Evolutionary conservation across 768 basidiomycete genomes (phyloP), one percentile per base, ranked within the genome.

Genomic region (Boletus sp.): DNA sequence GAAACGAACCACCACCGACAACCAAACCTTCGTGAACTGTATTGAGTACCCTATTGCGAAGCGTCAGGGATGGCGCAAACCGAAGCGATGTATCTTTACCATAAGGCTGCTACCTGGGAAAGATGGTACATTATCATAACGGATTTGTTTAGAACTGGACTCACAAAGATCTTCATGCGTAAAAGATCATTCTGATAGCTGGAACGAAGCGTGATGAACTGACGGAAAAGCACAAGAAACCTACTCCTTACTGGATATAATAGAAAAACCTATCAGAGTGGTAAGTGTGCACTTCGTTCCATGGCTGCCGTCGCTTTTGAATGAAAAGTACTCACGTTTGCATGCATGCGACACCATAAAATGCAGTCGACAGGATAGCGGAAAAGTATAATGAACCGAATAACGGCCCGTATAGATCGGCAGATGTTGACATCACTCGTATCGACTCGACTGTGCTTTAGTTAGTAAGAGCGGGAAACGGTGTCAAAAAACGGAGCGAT

Each of bases 21-120:
- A 2, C 32, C 7, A 62, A 37, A 9, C 17, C 53, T 25, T 64
- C 61, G 3, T 62, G 57, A 13, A 56, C n/a, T 5, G 57, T 60
- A 29, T 60, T 19, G 1, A 61, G 25, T 17, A 21, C 27, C 47
- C 62, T 64, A 19, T 27, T 23, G 1, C 17, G 4, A 50, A 33
- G 19, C 0, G 29, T 62, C 15, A 30, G 30, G 14, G 7, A 32
- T 1, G 14, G 7, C 7, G 10, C 7, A 1, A 34, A 32, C 2
- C 0, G 5, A 25, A 6, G 23, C 1, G 10, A 21, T 4, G 9
- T 7, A 4, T 11, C 2, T n/a, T 47, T 35, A 63, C 61, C 61
- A 62, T 29, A 62, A 0, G 10, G 7, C 40, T 17, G 44, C 50
- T 9, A 60, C 63, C 62, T 63, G 30, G 1, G 2, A 46, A 29